Percentiles rank a stretch among this genome's conserved stretches.
These are phyloP conservation scores for Fragaria ananassa DNA, from an alignment of 306 rosid genomes.

Conservation along the genomic window DNA sequence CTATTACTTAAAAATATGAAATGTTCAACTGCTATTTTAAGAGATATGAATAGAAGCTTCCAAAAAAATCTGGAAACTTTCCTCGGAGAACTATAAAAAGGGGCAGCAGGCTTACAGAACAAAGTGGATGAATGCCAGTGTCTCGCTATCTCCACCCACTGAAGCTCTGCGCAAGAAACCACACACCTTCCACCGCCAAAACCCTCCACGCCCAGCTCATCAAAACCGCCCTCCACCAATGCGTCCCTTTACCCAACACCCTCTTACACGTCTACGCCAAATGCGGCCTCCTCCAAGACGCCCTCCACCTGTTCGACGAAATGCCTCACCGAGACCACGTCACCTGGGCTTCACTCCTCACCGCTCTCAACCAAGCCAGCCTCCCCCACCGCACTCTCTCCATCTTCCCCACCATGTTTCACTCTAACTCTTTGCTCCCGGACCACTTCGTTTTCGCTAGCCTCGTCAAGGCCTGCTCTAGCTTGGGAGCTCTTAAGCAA, in stretches of 20 bases:
- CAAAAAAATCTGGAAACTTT: no score
- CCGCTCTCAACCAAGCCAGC: conserved; percentile 67
- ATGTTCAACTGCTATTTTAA: no score
- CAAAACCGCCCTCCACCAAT: conserved; percentile 44
- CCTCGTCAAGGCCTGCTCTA: conserved; percentile 62
- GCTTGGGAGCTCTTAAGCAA: conserved; percentile 37
- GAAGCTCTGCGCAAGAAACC: conserved; percentile 49
- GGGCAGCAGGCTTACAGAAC: not conserved
- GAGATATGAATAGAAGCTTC: no score
- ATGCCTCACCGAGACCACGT: conserved; percentile 56
- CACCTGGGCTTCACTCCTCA: conserved; percentile 74
- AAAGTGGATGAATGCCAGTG: conserved; percentile 44
- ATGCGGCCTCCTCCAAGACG: conserved; percentile 53
- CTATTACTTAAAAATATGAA: no score
- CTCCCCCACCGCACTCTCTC: conserved; percentile 46
- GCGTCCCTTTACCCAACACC: conserved; percentile 54
- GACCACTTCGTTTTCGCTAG: conserved; percentile 80
- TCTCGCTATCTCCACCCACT: conserved; percentile 44
- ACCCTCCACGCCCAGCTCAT: conserved; percentile 59
- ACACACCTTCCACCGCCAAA: conserved; percentile 27
- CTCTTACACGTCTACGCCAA: conserved; percentile 56
- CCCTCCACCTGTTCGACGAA: conserved; percentile 62
- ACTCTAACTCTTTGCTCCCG: conserved; percentile 39
- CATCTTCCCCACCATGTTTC: conserved; percentile 40
- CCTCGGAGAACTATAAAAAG: no score